Conservation (phyloP, 306 rosid genomes). For the Prunus mongolica region DNA sequence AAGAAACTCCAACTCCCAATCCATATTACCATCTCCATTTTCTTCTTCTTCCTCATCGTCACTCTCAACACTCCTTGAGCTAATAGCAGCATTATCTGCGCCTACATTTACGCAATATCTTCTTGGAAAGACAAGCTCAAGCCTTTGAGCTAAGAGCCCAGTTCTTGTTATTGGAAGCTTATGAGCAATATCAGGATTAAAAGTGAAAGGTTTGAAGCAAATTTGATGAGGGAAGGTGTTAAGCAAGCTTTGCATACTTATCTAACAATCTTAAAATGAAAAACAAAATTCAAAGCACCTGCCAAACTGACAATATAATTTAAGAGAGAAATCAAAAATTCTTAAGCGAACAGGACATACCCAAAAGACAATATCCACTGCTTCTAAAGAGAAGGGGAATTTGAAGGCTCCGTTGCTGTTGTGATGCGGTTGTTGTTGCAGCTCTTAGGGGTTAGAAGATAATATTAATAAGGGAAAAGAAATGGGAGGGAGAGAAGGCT, state of each 20-base stretch:
- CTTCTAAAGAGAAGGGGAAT: neutral
- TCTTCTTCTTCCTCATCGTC: conserved; percentile 28
- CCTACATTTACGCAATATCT: conserved; percentile 31
- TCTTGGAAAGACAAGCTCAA: conserved; percentile 17
- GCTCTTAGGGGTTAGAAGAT: neutral
- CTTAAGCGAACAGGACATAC: neutral
- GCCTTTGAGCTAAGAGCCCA: conserved; percentile 25
- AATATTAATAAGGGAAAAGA: too few relatives aligned
- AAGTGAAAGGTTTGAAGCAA: conserved; percentile 46
- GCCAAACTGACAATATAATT: neutral
- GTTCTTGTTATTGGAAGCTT: conserved; percentile 26
- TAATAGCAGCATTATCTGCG: conserved; percentile 12
- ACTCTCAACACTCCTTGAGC: conserved; percentile 17
- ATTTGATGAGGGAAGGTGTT: conserved; percentile 43
- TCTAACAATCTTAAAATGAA: neutral
- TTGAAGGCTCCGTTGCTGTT: neutral
- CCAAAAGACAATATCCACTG: neutral
- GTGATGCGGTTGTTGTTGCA: neutral
- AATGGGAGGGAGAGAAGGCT: too few relatives aligned
- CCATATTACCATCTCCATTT: conserved; percentile 24
- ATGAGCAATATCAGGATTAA: conserved; percentile 28
- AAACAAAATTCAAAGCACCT: neutral
- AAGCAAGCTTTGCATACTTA: conserved; percentile 51
- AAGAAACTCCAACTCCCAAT: conserved; percentile 73
- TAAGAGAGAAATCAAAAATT: neutral